phyloP scores from a whole-genome alignment of 257 asterid genomes.

The Solanum clarkiae region DNA sequence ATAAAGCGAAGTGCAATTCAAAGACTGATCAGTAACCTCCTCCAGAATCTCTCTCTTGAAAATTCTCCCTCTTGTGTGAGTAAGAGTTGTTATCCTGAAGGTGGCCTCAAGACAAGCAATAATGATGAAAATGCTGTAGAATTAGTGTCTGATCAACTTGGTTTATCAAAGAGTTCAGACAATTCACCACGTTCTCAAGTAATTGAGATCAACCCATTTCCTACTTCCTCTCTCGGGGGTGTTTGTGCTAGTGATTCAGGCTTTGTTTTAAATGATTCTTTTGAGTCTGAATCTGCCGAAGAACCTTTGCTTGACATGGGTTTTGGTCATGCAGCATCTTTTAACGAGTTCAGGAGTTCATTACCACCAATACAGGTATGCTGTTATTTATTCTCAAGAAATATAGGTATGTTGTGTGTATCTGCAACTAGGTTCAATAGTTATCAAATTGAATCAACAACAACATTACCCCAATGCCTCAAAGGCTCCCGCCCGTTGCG shows the following conservation, averaged over 20 bases:
- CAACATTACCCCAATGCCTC: too few relatives aligned
- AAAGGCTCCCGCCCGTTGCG: too few relatives aligned
- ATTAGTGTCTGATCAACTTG: slow-evolving; percentile 11
- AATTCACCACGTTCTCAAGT: slow-evolving; percentile 21
- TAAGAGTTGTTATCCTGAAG: slow-evolving; percentile 18
- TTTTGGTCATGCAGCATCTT: slow-evolving; percentile 28
- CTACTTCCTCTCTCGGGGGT: slow-evolving; percentile 29
- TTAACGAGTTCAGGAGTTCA: slow-evolving; percentile 26
- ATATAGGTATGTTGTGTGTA: slow-evolving; percentile 33
- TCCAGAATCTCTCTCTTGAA: slow-evolving; percentile 32
- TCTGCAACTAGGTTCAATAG: background rate
- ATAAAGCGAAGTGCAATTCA: slow-evolving; percentile 57
- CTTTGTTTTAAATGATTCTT: slow-evolving; percentile 30
- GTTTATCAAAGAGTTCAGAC: slow-evolving; percentile 20
- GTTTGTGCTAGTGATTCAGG: slow-evolving; percentile 31
- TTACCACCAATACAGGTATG: slow-evolving; percentile 46
- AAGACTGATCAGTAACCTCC: slow-evolving; percentile 53
- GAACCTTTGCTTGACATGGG: slow-evolving; percentile 25
- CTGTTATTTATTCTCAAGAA: background rate
- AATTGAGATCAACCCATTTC: slow-evolving; percentile 49
- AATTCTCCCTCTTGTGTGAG: slow-evolving; percentile 27
- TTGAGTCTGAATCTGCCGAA: slow-evolving; percentile 37
- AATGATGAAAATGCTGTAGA: slow-evolving; percentile 25
- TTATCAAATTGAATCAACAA: background rate
- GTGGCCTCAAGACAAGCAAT: slow-evolving; percentile 8